A percentile compares a stretch with the other conserved stretches of the same genome.
Evolutionary conservation across 2,329 filamentous ascomycete species (phyloP).

Genomic region (Colletotrichum sp.): DNA sequence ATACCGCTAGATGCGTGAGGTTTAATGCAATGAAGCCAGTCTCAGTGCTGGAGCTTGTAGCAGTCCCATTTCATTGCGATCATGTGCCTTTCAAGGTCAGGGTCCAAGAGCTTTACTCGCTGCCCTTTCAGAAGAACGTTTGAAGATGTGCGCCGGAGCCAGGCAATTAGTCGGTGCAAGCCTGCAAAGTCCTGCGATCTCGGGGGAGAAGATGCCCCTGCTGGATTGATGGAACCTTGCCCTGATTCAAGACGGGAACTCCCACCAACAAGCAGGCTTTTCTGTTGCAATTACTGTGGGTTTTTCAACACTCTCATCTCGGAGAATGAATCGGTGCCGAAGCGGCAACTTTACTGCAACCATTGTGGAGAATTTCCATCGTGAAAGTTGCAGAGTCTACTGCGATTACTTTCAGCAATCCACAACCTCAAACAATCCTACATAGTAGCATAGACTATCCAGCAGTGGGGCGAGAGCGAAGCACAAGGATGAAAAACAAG

Average conservation of each 20-base stretch:
- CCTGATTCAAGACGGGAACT: background rate
- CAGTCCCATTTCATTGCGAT: background rate
- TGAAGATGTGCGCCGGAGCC: background rate
- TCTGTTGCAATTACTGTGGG: background rate
- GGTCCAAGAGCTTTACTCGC: rapidly evolving
- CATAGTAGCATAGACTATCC: background rate
- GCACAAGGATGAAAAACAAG: background rate
- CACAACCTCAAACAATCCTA: background rate
- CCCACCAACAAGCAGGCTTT: background rate
- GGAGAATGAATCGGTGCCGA: background rate
- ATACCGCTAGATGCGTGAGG: background rate
- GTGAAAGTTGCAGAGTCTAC: background rate
- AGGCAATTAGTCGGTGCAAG: background rate
- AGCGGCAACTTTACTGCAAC: background rate
- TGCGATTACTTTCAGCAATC: background rate
- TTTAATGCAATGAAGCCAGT: background rate
- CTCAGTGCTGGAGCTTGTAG: rapidly evolving
- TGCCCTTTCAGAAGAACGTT: background rate
- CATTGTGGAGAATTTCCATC: background rate
- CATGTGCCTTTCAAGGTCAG: background rate
- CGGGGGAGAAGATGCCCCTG: background rate
- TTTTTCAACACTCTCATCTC: background rate
- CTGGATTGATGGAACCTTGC: background rate
- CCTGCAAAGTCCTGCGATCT: background rate
- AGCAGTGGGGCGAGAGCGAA: background rate